Conservation (phyloP, 306 rosid species). For the Amphicarpaea edgeworthii region DNA sequence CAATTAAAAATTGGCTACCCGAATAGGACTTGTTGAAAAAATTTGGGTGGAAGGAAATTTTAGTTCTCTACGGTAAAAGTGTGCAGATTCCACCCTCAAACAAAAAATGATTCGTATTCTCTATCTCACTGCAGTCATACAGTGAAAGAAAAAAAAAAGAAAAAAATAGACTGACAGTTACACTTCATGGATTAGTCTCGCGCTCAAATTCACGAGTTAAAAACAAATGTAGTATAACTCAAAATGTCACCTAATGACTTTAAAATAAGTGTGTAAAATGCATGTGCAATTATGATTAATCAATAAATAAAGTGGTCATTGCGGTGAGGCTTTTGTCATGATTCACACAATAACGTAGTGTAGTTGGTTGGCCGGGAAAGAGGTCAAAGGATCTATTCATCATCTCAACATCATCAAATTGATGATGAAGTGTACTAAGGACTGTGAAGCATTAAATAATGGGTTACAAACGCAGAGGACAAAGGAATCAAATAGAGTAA, state of each 20-base stretch:
- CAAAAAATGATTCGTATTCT: constrained; percentile 38
- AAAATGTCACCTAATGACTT: constrained; percentile 25
- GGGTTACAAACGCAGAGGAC: constrained; percentile 36
- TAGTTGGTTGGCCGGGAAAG: constrained; percentile 43
- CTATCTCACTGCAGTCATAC: constrained; percentile 28
- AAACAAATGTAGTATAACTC: background rate
- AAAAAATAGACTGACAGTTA: constrained; percentile 10
- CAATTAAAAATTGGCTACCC: background rate
- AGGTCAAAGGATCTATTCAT: constrained; percentile 43
- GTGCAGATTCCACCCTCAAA: constrained; percentile 38
- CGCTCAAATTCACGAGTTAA: background rate
- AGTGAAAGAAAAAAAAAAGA: constrained; percentile 27
- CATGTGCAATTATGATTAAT: constrained; percentile 17
- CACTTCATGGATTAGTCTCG: background rate
- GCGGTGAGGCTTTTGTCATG: background rate
- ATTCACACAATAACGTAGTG: constrained; percentile 40
- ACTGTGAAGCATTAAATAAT: constrained; percentile 45
- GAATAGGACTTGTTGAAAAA: background rate
- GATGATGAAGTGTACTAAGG: constrained; percentile 39
- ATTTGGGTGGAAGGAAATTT: constrained; percentile 2
- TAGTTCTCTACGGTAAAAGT: constrained; percentile 38
- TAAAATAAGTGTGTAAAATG: background rate
- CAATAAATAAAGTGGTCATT: constrained; percentile 29
- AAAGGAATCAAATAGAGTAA: constrained; percentile 43
- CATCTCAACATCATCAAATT: constrained; percentile 44